Base-by-base conservation (phyloP, 805 yeast genomes). In the Kodamaea leandrae region DNA sequence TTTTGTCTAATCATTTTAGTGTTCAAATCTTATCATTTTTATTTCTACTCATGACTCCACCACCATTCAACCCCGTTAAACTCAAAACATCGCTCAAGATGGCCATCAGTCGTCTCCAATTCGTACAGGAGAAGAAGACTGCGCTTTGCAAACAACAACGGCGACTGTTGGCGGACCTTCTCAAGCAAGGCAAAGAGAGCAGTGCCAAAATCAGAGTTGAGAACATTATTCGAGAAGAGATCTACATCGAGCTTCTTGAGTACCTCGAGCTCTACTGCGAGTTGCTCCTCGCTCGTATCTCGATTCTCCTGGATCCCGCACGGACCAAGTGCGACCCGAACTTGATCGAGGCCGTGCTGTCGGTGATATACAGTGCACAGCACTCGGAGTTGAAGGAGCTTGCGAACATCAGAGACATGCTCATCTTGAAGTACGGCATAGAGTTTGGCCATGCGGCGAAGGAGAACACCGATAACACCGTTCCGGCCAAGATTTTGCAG, bases 151-250 rank as follows among this genome's bases (percentile, higher is more conserved):
- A 86, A 58, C 88, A 83, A 53, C 84, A 79, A 49, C 67, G 95
- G 37, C 66, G 90, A 44, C 68, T 65, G 54, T 67, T 81, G 58
- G 95, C 95, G 2, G 89, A 84, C 36, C 64, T 87, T 8, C 65
- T 88, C 38, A 68, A 74, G 6, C 71, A 68, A 32, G 88, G 87
- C 5, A 87, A 86, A 54, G 90, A 86, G 47, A 81, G 83, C 37
- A 85, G 89, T 51, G 96, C 96, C 8, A 75, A 76, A 42, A 87
- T 87, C 42, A 64, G 95, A 37, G 91, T 86, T 3, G 96, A 88
- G 57, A 84, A 85, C 51, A 77, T 88, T 42, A 85, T 89, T 23
- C 73, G 90, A 25, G 91, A 86, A 50, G 96, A 88, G 55, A 77
- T 86, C 23, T 78, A 82, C 53, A 77, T 85, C 16, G 96, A 88